These are phyloP conservation scores for Biscutella laevigata DNA, from an alignment of 441 rosid genomes.

Conservation along the genomic window DNA sequence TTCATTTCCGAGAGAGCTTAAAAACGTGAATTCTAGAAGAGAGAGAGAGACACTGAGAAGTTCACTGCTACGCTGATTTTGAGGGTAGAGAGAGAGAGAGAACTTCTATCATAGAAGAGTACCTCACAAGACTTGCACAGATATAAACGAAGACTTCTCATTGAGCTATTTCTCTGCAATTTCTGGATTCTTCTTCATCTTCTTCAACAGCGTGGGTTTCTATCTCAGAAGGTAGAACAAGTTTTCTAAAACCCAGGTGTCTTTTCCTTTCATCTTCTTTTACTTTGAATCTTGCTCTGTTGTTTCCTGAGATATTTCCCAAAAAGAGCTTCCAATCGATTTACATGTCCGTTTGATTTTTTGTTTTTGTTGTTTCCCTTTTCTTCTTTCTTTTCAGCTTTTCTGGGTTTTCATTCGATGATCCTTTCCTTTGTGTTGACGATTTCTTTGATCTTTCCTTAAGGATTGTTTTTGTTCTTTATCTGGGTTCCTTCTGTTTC, in stretches of 20 bases:
- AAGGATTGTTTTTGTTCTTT: constrained; percentile 5
- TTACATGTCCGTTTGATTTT: background rate
- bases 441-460: constrained; percentile 1
- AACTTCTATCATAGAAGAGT: too few relatives aligned
- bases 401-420: constrained; percentile 5
- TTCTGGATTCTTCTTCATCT: constrained; percentile 27
- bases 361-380: too few relatives aligned
- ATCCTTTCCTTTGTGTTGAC: constrained; percentile 10
- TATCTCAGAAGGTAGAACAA: too few relatives aligned
- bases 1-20: constrained; percentile 17
- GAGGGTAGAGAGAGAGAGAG: constrained; percentile 37
- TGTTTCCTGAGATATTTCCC: background rate
- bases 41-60: constrained; percentile 35
- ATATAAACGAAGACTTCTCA: constrained; percentile 16
- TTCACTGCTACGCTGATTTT: constrained; percentile 74
- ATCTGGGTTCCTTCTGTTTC: constrained; percentile 29
- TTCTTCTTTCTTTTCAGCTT: background rate
- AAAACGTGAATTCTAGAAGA: constrained; percentile 26
- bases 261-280: background rate
- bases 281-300: background rate
- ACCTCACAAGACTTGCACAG: constrained; percentile 50
- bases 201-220: too few relatives aligned
- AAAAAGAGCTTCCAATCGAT: constrained; percentile 3
- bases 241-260: constrained; percentile 17
- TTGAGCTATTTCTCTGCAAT: constrained; percentile 15